Evolutionary conservation across 2,329 filamentous ascomycete genomes (phyloP).

Genomic region (Hirsutella minnesotensis): DNA sequence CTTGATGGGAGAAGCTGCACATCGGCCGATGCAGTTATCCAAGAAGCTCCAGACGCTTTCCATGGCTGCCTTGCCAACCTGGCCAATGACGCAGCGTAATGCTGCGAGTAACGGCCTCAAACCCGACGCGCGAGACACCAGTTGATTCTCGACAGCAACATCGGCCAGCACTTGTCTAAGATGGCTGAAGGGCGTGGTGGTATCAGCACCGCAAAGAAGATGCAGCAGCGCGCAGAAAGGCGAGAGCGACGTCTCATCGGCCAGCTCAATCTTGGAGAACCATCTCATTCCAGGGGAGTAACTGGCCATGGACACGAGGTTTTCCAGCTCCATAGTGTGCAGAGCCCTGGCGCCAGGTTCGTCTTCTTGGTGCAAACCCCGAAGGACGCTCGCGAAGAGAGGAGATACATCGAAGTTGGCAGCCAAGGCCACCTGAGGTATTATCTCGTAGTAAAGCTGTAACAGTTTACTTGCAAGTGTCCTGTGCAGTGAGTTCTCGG

Average conservation of each 20-base stretch:
- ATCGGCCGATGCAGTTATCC: slow-evolving; percentile 71
- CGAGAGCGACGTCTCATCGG: slow-evolving; percentile 31
- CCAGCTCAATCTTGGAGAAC: slow-evolving; percentile 67
- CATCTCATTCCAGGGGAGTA: slow-evolving; percentile 79
- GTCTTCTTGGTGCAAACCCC: slow-evolving; percentile 43
- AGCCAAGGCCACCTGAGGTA: slow-evolving; percentile 67
- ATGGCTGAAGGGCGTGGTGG: slow-evolving; percentile 24
- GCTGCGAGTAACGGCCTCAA: slow-evolving; percentile 33
- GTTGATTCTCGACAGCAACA: slow-evolving; percentile 52
- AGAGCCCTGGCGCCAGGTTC: slow-evolving; percentile 40
- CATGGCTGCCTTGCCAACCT: slow-evolving; percentile 14
- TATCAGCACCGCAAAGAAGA: slow-evolving; percentile 19
- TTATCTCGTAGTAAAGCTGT: slow-evolving; percentile 71
- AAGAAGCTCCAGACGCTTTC: slow-evolving; percentile 54
- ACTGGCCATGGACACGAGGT: slow-evolving; percentile 68
- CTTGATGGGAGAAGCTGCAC: slow-evolving; percentile 65
- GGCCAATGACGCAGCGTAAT: slow-evolving; percentile 12
- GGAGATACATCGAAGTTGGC: slow-evolving; percentile 83
- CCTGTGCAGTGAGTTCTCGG: slow-evolving; percentile 61
- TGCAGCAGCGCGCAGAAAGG: slow-evolving; percentile 62
- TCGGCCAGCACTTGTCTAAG: slow-evolving; percentile 45
- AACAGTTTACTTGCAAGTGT: slow-evolving; percentile 71
- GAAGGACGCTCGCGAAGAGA: slow-evolving; percentile 57
- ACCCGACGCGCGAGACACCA: slow-evolving; percentile 43
- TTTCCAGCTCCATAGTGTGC: slow-evolving; percentile 63